A percentile compares a stretch with the other conserved stretches of the same genome.
Evolutionary conservation across 106 monocot genomes (phyloP).

Genomic region (Gastrodia elata): DNA sequence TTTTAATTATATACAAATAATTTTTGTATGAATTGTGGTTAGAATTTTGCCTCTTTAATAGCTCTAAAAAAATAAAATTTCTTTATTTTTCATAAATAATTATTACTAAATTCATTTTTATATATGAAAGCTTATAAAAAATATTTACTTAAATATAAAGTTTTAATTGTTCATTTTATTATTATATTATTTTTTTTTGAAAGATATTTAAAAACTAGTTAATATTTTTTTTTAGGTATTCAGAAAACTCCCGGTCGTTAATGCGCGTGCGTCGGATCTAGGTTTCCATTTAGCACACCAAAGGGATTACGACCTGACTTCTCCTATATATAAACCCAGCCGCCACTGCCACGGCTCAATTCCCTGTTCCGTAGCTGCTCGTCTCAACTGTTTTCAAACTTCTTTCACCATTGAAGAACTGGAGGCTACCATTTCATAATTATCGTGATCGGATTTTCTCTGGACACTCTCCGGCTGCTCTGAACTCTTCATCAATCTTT

Average conservation of each 20-base stretch:
- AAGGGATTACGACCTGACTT: not conserved
- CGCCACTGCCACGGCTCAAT: not conserved
- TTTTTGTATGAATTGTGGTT: too few relatives aligned
- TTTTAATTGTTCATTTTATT: too few relatives aligned
- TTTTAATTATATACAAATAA: too few relatives aligned
- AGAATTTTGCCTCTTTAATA: too few relatives aligned
- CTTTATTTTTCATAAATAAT: too few relatives aligned
- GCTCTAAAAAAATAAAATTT: too few relatives aligned
- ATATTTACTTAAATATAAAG: too few relatives aligned
- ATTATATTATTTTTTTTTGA: too few relatives aligned
- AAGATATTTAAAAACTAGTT: too few relatives aligned
- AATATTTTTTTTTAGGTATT: too few relatives aligned
- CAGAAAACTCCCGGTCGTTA: not conserved
- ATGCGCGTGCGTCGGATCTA: conserved; percentile 11
- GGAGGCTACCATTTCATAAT: not conserved
- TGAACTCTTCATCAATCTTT: not conserved
- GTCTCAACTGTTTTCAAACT: not conserved
- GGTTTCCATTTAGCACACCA: conserved; percentile 13
- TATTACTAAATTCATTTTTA: too few relatives aligned
- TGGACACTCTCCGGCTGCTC: not conserved
- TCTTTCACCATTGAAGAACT: not conserved
- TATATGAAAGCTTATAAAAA: too few relatives aligned
- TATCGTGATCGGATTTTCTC: not conserved
- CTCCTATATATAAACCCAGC: not conserved
- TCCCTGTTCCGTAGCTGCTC: not conserved